Evolutionary conservation across 176 grass and related monocot genomes (phyloP).

Genomic region (Microstegium vimineum): DNA sequence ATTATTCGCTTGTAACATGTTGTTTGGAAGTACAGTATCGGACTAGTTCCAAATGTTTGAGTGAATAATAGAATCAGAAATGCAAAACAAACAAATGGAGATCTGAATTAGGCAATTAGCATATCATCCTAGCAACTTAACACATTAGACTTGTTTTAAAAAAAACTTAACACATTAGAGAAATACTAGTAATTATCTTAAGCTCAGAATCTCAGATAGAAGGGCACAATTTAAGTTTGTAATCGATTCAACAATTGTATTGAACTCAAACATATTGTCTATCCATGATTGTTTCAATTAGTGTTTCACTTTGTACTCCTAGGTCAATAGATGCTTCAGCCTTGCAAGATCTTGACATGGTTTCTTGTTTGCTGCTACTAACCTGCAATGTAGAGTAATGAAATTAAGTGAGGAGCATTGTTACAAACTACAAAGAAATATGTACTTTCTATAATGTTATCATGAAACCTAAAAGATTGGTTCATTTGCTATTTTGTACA

Average conservation of each 20-base stretch:
- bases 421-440: background rate
- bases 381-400: background rate
- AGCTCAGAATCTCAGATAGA: background rate
- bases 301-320: background rate
- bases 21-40: background rate
- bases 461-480: background rate
- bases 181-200: background rate
- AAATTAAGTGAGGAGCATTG: background rate
- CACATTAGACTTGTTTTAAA: too few species aligned
- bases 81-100: background rate
- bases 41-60: background rate
- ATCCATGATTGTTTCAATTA: background rate
- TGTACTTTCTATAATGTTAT: background rate
- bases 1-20: background rate
- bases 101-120: background rate
- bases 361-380: background rate
- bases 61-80: too few species aligned
- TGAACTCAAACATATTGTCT: background rate
- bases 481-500: background rate
- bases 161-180: too few species aligned
- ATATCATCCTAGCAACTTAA: background rate
- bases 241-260: background rate
- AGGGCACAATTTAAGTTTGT: background rate
- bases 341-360: background rate
- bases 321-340: too few species aligned